Evolutionary conservation across 1,284 basidiomycete genomes (phyloP), one percentile per base, ranked within the genome.

Genomic region (Cystobasidium pallidum): DNA sequence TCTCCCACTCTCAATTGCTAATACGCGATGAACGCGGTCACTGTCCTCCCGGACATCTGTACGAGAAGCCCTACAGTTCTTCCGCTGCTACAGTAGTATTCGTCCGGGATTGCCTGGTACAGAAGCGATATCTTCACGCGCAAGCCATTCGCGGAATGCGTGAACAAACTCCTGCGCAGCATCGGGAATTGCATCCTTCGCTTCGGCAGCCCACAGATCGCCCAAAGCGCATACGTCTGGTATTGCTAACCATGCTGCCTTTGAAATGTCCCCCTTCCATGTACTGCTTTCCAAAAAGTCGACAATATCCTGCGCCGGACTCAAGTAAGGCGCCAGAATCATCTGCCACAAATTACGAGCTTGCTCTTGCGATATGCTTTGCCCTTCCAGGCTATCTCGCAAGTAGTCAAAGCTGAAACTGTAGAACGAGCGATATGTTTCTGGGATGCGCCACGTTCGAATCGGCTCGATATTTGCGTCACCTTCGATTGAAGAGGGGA

Each of bases 361-460:
- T 30, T 54, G 30, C 17, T 54, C 51, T 30, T 43, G 32, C 13
- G 64, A 21, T 45, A 66, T 26, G 34, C 24, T 26, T 45, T 36
- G 24, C 11, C 19, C 2, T 41, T 41, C 28, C 32, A 28, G 21
- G n/a, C n/a, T n/a, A 8, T 28, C 28, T 30, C 36, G 17, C 3
- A 24, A 30, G 24, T 66, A 66, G 30, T 66, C 64, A 21, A 66
- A 66, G 24, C 19, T 21, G 64, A 66, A 66, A 3, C 57, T 15
- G 36, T 66, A 66, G 28, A 66, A 66, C n/a, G 41, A 39, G 10
- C 52, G 30, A 34, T 66, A 66, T 7, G n/a, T 51, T 36, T 39
- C 64, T 24, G 64, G 34, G 28, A 57, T 57, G 8, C 36, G 49
- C 28, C 43, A 36, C 13, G 64, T 66, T 19, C 49, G 8, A 4